Evolutionary conservation across 257 asterid genomes (phyloP).

Genomic region (Coffea eugenioides): DNA sequence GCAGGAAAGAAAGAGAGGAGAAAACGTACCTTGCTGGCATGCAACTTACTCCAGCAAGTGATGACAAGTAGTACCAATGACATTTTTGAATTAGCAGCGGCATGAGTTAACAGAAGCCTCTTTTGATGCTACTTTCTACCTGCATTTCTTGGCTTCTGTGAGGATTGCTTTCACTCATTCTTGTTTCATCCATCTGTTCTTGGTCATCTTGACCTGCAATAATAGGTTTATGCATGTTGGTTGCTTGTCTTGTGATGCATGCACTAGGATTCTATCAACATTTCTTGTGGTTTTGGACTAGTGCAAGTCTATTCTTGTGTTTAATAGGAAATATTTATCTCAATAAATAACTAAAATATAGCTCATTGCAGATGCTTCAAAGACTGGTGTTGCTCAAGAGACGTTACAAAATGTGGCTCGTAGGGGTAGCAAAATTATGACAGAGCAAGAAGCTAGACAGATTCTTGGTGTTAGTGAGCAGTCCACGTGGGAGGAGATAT

Average conservation of each 20-base stretch:
- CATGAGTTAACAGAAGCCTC: background rate
- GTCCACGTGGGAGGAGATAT: conserved; percentile 43
- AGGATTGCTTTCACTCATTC: background rate
- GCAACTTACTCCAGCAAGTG: background rate
- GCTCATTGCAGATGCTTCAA: conserved; percentile 38
- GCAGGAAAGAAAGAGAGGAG: background rate
- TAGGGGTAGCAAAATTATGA: conserved; percentile 36
- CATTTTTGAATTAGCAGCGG: background rate
- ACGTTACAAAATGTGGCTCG: conserved; percentile 33
- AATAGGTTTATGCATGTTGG: background rate
- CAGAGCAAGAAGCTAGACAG: conserved; percentile 45
- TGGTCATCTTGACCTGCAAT: background rate
- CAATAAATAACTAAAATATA: background rate
- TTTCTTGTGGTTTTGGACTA: background rate
- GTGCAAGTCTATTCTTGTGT: background rate
- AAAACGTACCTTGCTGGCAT: background rate
- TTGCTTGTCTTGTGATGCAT: background rate
- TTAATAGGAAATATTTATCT: background rate
- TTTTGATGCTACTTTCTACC: background rate
- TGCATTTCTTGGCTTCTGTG: background rate
- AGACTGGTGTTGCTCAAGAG: conserved; percentile 48
- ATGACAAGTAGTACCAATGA: background rate
- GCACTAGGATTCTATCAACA: background rate
- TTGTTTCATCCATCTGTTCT: background rate
- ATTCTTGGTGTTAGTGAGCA: conserved; percentile 47